These are phyloP conservation scores for Bolboschoenoplectus hybrid DNA, from an alignment of 202 grass and related monocot genomes.

Conservation along the genomic window DNA sequence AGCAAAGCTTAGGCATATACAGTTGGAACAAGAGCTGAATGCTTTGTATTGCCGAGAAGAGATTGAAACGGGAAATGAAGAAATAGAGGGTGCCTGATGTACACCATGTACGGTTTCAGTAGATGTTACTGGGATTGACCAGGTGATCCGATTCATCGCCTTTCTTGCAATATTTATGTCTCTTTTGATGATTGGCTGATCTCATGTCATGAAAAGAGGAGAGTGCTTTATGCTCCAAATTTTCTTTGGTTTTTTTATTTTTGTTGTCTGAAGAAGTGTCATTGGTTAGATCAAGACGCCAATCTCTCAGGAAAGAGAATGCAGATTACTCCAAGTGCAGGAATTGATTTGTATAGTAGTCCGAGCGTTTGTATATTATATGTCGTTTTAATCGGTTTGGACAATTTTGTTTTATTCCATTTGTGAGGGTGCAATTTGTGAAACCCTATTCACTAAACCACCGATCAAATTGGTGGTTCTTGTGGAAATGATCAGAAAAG, in stretches of 20 bases:
- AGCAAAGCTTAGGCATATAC: constrained; percentile 74
- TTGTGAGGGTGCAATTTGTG: constrained; percentile 33
- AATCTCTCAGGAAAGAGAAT: not conserved
- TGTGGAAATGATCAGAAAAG: constrained; percentile 17
- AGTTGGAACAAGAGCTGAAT: constrained; percentile 95
- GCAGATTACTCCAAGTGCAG: constrained; percentile 15
- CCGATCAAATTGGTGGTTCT: constrained; percentile 28
- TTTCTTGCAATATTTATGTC: constrained; percentile 26
- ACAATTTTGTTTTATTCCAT: constrained; percentile 33
- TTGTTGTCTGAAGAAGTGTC: not conserved
- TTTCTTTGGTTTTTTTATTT: not conserved
- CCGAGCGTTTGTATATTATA: constrained; percentile 38
- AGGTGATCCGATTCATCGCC: constrained; percentile 42
- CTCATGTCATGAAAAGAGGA: constrained; percentile 30
- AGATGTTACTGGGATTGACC: constrained; percentile 31
- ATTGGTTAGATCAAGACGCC: constrained; percentile 22
- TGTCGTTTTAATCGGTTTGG: constrained; percentile 20
- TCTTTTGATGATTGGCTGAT: constrained; percentile 28
- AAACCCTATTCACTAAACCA: not conserved
- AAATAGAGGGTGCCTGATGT: constrained; percentile 63
- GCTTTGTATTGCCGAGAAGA: constrained; percentile 88
- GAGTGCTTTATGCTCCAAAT: not conserved
- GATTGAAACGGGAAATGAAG: constrained; percentile 71
- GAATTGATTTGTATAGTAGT: constrained; percentile 39
- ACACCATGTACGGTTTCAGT: constrained; percentile 10